Evolutionary conservation across 495 filamentous ascomycete genomes (phyloP), one percentile per base, ranked within the genome.

Genomic region (Corynascus novoguineensis): DNA sequence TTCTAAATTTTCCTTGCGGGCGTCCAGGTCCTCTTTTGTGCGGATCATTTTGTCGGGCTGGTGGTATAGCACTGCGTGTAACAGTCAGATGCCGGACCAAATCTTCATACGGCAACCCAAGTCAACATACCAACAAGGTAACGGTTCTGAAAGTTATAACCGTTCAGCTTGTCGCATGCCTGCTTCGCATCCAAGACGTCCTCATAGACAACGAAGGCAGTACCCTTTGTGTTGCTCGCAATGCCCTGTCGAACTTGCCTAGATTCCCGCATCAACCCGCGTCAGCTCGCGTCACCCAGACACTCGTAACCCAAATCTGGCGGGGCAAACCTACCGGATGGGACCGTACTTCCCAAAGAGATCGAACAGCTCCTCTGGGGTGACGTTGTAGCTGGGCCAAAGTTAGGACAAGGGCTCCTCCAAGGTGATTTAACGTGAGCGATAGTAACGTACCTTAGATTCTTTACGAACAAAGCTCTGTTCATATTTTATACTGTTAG

Each of bases 201-300:
- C 72, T 97, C 95, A 78, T 95, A 98, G 70, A 98, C 93, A 47
- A 98, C 95, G 76, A 95, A 98, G 65, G 90, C 92, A 27, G 93
- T 98, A 66, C 93, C 93, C 73, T 97, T 98, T 62, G 93, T 96
- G 70, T 95, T 95, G 75, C 84, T 91, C 58, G 92, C 90, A 66
- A 96, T 97, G 64, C 93, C 93, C 76, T 97, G 92, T 68, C 93
- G 92, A 67, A 98, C 93, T 87, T 97, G 93, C 60, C 93, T 97
- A 64, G 34, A 56, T 35, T 27, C 1, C 37, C 56, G 28, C n/a
- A 61, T 79, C 65, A 78, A 54, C n/a, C n/a, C n/a, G n/a, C n/a
- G n/a, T n/a, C n/a, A n/a, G n/a, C n/a, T n/a, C n/a, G n/a, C n/a
- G n/a, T n/a, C n/a, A n/a, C n/a, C n/a, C 47, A 40, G 19, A 21